Conservation (phyloP, 106 monocot species). For the Dactylorhiza incarnata region DNA sequence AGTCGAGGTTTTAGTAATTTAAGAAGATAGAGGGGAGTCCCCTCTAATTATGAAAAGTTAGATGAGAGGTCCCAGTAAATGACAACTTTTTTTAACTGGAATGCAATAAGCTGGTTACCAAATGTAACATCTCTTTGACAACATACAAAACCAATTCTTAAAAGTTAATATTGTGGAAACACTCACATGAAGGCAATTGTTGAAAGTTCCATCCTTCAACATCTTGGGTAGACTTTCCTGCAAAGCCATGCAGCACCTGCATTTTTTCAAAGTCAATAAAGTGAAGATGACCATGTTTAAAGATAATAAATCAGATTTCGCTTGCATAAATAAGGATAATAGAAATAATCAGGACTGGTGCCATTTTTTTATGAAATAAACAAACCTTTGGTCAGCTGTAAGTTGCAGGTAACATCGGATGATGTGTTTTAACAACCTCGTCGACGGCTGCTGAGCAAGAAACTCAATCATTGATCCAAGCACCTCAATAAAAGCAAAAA, state of each 20-base stretch:
- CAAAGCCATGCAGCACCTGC: constrained; percentile 31
- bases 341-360: background rate
- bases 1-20: no score
- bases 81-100: no score
- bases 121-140: background rate
- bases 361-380: background rate
- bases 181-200: constrained; percentile 32
- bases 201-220: constrained; percentile 38
- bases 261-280: background rate
- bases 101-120: background rate
- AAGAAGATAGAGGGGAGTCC: no score
- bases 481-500: constrained; percentile 21
- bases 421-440: constrained; percentile 42
- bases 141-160: background rate
- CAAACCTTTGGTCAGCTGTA: constrained; percentile 31
- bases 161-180: background rate
- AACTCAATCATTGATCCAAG: constrained; percentile 30
- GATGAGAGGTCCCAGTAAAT: no score
- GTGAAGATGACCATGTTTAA: background rate
- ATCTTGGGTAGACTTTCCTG: constrained; percentile 21
- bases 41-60: no score
- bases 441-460: constrained; percentile 28
- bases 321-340: background rate
- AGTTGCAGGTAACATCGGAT: constrained; percentile 39
- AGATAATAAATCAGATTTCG: background rate